Evolutionary conservation across 768 basidiomycete species (phyloP).

Genomic region (Fomitopsis serialis): DNA sequence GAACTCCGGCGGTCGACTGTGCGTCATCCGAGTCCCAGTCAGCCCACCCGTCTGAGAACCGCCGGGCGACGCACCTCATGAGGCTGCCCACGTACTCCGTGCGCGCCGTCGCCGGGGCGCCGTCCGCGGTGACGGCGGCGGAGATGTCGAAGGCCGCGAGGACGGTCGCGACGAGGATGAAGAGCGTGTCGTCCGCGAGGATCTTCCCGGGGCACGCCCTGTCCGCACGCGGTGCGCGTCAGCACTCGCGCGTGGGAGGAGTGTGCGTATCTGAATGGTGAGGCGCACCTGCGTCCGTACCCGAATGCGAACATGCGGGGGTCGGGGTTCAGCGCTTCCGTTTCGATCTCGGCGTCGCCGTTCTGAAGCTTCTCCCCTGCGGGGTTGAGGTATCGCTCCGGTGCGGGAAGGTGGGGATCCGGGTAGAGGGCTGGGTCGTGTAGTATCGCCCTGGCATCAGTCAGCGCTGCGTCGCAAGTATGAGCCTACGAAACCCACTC

Average conservation of each 20-base stretch:
- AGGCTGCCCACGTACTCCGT: constrained; percentile 2
- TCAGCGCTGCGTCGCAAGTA: no score
- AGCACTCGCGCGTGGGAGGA: not conserved
- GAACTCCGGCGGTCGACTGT: constrained; percentile 9
- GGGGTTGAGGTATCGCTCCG: constrained; percentile 4
- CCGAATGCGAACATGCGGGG: not conserved
- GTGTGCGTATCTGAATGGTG: not conserved
- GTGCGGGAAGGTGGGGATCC: constrained; percentile 6
- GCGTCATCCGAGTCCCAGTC: no score
- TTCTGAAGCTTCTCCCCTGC: no score
- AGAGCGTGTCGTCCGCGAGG: constrained; percentile 15
- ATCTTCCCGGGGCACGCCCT: constrained; percentile 13
- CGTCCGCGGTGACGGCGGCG: constrained; percentile 5
- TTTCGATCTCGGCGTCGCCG: not conserved
- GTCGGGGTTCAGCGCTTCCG: not conserved
- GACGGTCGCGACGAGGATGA: constrained; percentile 9
- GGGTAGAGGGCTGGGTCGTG: constrained; percentile 9
- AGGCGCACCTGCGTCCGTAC: constrained; percentile 6
- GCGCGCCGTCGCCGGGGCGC: constrained; percentile 1
- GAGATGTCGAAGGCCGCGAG: constrained; percentile 16
- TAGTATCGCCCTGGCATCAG: constrained; percentile 7
- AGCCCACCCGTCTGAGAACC: no score
- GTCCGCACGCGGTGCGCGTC: no score
- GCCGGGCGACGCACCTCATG: constrained; percentile 6
- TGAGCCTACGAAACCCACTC: not conserved